Base-by-base conservation (phyloP, 2,329 filamentous ascomycete species). In the Verticillium tricorpus region DNA sequence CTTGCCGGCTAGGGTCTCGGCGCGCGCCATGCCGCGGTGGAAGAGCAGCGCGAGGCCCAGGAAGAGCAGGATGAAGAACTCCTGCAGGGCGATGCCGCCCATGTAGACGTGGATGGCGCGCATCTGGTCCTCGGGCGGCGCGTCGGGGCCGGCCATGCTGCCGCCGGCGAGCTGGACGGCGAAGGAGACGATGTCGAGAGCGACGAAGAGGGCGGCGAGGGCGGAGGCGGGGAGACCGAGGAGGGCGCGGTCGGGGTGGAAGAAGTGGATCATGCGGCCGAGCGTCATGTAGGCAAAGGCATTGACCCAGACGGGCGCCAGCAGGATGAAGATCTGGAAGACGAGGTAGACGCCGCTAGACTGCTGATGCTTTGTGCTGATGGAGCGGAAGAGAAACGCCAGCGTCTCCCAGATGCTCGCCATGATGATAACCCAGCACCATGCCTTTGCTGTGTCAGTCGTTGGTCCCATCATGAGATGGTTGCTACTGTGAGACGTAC, bases 251-350 rank as follows among this genome's bases (percentile, higher is more conserved):
- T 6, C 3, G 19, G 45, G 45, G 17, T 86, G 81, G 73, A 87
- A 89, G 2, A 80, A 79, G 22, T 80, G 78, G 9, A 89, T 77
- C 59, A 89, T 83, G 57, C 86, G 78, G 69, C 83, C 85, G 55
- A 89, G 76, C 1, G 84, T 83, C 60, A 83, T 80, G 65, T 89
- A 85, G 25, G 85, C 84, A 2, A 88, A 86, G 9, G 85, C 82
- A 67, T 88, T 85, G 0, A 50, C 45, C 45, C 71, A 72, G 0
- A 73, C 34, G 0, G 72, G 70, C 9, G 71, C 70, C 1, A 72
- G 66, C 19, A 73, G 56, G 58, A 74, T 67, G 52, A 72, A 71
- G 12, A 71, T 67, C 60, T 70, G 66, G 25, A 67, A 70, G 15
- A 69, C 59, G 25, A 69, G 62, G 32, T 69, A 67, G 25, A 71